Evolutionary conservation across 257 asterid genomes (phyloP), one percentile per base, ranked within the genome.

Genomic region (Marsdenia floribunda): DNA sequence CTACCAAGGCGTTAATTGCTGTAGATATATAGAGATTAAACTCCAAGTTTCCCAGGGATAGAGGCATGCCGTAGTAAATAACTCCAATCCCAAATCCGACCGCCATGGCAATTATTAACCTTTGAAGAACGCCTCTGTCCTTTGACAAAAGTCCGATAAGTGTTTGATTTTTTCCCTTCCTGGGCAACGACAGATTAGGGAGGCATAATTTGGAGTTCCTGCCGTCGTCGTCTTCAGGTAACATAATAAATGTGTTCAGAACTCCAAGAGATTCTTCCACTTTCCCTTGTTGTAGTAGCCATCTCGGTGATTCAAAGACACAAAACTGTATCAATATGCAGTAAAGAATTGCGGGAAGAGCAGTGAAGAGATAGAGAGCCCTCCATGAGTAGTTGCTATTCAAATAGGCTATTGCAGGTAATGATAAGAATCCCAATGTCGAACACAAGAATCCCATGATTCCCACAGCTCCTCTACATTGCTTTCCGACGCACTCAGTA

Each of bases 291-390:
- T 82, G 49, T 3, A 83, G 78, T 16, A 82, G 86, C 90, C 93
- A 87, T 72, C 75, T 77, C 49, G 90, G 91, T 2, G 93, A 85
- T 29, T 88, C 93, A 5, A 59, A 53, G 33, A 75, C 85, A 26
- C 72, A 73, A 46, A 82, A 79, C 16, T 82, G 78, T 14, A 88
- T 54, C n/a, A 83, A 26, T 0, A 87, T 6, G 19, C 87, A 77
- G 70, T 88, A 87, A 14, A 80, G 6, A 16, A 79, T 22, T 3
- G 68, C 79, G 0, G 91, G 89, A 19, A 76, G 16, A 21, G 83
- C 82, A 9, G 85, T 87, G 35, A 29, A 64, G 33, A 88, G 72
- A 73, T 88, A 88, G 3, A 87, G 77, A 0, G 49, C 68, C 74
- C 90, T 80, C 91, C 93, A 87, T 1, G 91, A 85, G 33, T 65